Evolutionary conservation across 2,329 filamentous ascomycete genomes (phyloP).

Genomic region (Fusarium poae): DNA sequence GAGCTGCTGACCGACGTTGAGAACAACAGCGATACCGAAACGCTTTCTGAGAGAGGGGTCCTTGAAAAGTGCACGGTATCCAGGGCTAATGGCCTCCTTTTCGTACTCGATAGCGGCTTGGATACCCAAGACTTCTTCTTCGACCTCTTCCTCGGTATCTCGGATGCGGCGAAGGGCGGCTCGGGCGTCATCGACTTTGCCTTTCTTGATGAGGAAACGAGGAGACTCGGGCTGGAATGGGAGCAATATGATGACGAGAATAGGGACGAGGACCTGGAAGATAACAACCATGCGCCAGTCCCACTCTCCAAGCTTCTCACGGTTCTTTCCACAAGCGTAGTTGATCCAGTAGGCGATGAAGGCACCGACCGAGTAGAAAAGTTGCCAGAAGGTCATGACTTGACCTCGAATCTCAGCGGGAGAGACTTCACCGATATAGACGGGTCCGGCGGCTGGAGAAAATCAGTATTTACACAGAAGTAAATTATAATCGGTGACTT

Average conservation of each 20-base stretch:
- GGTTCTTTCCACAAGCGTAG: constrained; percentile 71
- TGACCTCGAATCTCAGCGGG: constrained; percentile 73
- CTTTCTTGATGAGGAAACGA: constrained; percentile 74
- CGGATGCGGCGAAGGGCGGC: constrained; percentile 70
- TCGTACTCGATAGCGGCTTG: constrained; percentile 78
- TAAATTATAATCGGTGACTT: not conserved
- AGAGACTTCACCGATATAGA: constrained; percentile 78
- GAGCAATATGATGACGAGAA: constrained; percentile 70
- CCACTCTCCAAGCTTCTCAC: constrained; percentile 72
- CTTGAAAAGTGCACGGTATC: constrained; percentile 76
- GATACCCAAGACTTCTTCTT: constrained; percentile 74
- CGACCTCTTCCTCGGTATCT: constrained; percentile 73
- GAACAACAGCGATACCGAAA: constrained; percentile 72
- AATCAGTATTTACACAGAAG: constrained; percentile 1
- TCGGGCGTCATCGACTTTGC: constrained; percentile 71
- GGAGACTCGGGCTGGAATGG: constrained; percentile 77
- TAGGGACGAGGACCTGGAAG: constrained; percentile 77
- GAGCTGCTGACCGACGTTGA: constrained; percentile 79
- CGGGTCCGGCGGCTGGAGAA: constrained; percentile 70
- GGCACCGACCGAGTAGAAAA: constrained; percentile 73
- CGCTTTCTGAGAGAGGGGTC: constrained; percentile 77
- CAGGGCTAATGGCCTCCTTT: constrained; percentile 74
- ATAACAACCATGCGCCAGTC: constrained; percentile 81
- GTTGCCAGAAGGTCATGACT: constrained; percentile 77
- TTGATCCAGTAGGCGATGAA: constrained; percentile 69